phyloP scores from a whole-genome alignment of 140 eudicot species.

The Stevia rebaudiana region DNA sequence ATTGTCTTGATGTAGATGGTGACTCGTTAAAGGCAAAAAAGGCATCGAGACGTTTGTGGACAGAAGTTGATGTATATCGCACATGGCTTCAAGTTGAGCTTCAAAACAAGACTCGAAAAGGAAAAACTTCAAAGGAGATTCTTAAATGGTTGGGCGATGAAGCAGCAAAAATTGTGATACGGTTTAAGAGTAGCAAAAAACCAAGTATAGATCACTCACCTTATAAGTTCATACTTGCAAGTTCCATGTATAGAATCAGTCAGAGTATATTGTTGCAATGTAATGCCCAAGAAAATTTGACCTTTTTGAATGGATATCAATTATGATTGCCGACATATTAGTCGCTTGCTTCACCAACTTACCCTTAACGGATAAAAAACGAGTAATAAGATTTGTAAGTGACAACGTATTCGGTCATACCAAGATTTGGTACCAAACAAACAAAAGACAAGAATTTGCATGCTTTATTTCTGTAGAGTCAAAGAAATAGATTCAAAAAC shows the following conservation, averaged over 20 bases:
- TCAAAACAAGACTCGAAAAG: background rate
- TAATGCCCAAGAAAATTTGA: background rate
- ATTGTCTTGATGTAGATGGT: background rate
- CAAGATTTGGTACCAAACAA: too few species aligned
- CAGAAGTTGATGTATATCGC: background rate
- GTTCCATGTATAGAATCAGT: constrained; percentile 3
- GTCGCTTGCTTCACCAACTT: constrained; percentile 5
- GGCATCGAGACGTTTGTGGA: background rate
- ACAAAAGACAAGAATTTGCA: too few species aligned
- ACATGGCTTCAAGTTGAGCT: constrained; percentile 5
- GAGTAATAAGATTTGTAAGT: too few species aligned
- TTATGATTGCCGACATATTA: background rate
- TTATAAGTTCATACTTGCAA: background rate
- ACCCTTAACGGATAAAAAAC: too few species aligned
- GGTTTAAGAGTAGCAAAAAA: background rate
- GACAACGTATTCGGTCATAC: too few species aligned
- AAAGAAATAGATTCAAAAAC: too few species aligned
- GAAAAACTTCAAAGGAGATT: constrained; percentile 5
- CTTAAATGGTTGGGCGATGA: constrained; percentile 14
- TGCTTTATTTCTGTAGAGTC: too few species aligned
- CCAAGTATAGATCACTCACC: background rate
- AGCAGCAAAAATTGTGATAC: background rate
- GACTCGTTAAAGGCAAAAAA: constrained; percentile 2
- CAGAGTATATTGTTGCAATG: background rate
- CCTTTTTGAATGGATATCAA: background rate